Evolutionary conservation across 2,329 filamentous ascomycete genomes (phyloP), one percentile per base, ranked within the genome.

Genomic region (Pyrenochaeta sp.): DNA sequence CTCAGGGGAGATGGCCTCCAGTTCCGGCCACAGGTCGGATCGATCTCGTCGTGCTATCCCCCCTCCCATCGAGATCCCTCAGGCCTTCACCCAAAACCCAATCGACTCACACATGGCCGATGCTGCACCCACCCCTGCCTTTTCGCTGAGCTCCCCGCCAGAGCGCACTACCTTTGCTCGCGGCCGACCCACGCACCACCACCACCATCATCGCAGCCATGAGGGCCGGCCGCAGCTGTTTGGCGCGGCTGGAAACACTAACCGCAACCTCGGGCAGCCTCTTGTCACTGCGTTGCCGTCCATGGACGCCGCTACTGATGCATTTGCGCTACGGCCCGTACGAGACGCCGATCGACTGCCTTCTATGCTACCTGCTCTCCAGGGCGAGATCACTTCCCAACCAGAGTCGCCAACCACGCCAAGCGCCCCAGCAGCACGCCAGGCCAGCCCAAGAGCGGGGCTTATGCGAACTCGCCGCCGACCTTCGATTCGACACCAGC

Each of bases 401-500:
- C 95, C 95, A 7, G 90, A 93, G 51, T 97, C 71, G 52, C 72
- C 74, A 44, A 74, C 87, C 21, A 78, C 81, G 44, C 78, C 67
- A 36, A 73, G 67, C 50, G 73, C 68, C 50, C 69, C 64, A 49
- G 63, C 57, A 31, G 66, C 55, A 31, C 68, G 64, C 37, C 73
- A 71, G 51, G 71, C 67, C 27, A 79, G 75, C 52, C 75, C 77
- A 21, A 68, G 74, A 51, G 67, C 73, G 37, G 82, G 82, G 2
- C 81, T 83, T 2, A 78, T 81, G 4, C 78, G 78, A 39, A 79
- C 85, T 15, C 83, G 89, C 45, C 84, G 91, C 66, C 86, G 93
- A 31, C 92, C 92, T 30, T 92, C 92, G 0, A 95, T 97, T 64
- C 87, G 92, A 53, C 94, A 97, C 68, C 92, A 97, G 69, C 86